These are phyloP conservation scores for Agrocybe chaxingu DNA, from an alignment of 768 basidiomycete genomes.

Conservation along the genomic window DNA sequence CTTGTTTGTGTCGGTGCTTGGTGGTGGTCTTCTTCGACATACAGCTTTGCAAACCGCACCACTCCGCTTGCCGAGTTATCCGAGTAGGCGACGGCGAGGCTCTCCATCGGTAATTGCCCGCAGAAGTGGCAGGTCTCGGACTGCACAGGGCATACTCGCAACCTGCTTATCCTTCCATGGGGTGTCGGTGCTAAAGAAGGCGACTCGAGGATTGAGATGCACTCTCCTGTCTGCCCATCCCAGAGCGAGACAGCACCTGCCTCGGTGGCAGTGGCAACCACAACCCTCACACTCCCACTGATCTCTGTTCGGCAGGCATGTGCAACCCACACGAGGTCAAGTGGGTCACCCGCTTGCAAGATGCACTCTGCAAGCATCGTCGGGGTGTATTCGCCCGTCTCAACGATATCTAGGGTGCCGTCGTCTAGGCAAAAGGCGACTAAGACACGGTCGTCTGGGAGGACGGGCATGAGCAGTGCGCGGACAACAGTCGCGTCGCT, in stretches of 20 bases:
- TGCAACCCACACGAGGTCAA: conserved; percentile 50
- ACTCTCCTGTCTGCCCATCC: conserved; percentile 66
- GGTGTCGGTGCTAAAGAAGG: conserved; percentile 11
- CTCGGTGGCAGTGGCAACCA: conserved; percentile 62
- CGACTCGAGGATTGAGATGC: conserved; percentile 60
- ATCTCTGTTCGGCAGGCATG: conserved; percentile 53
- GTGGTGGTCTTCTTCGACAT: conserved; percentile 45
- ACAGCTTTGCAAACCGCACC: conserved; percentile 65
- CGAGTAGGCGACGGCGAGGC: conserved; percentile 63
- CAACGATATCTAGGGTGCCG: conserved; percentile 61
- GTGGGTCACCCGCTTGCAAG: conserved; percentile 56
- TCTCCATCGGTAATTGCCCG: conserved; percentile 62
- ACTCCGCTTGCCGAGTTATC: conserved; percentile 40
- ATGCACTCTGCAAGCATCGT: conserved; percentile 41
- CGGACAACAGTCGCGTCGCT: conserved; percentile 36
- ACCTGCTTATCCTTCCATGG: conserved; percentile 51
- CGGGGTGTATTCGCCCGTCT: conserved; percentile 43
- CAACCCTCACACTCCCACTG: conserved; percentile 44
- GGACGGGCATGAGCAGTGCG: conserved; percentile 46
- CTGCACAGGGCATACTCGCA: conserved; percentile 58
- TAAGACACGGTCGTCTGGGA: conserved; percentile 42
- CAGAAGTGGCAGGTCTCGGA: conserved; percentile 67
- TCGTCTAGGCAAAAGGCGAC: conserved; percentile 63
- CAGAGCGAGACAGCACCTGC: conserved; percentile 71
- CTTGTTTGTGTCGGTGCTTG: no score